These are phyloP conservation scores for Baudoinia panamericana DNA, from an alignment of 495 filamentous ascomycete genomes.

Conservation along the genomic window DNA sequence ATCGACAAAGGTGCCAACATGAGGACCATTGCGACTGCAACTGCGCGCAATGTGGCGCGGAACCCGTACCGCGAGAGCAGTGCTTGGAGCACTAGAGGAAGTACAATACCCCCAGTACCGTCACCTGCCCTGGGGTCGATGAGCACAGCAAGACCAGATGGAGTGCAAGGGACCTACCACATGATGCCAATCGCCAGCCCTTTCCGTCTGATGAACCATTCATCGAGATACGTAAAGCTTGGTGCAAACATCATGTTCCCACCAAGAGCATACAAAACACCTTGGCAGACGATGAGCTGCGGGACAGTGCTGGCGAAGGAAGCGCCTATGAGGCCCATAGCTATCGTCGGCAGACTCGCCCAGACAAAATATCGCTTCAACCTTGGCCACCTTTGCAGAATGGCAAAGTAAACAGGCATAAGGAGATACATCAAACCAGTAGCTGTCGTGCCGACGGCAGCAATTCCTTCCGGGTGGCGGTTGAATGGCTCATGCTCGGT, in stretches of 20 bases:
- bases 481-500: constrained; percentile 34
- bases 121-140: constrained; percentile 34
- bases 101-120: constrained; percentile 28
- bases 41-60: constrained; percentile 39
- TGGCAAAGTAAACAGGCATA: constrained; percentile 28
- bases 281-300: constrained; percentile 41
- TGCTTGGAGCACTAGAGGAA: constrained; percentile 25
- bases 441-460: constrained; percentile 38
- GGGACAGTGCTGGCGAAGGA: constrained; percentile 34
- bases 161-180: constrained; percentile 14
- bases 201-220: constrained; percentile 41
- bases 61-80: constrained; percentile 41
- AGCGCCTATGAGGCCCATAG: constrained; percentile 24
- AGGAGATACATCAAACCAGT: constrained; percentile 39
- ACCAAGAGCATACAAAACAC: constrained; percentile 38
- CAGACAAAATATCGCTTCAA: constrained; percentile 20
- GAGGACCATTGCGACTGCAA: constrained; percentile 36
- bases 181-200: constrained; percentile 44
- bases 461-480: constrained; percentile 30
- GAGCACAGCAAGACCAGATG: neutral
- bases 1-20: constrained; percentile 40
- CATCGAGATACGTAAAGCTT: constrained; percentile 39
- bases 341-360: constrained; percentile 27
- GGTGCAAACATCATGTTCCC: constrained; percentile 36
- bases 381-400: constrained; percentile 22